Evolutionary conservation across 2,329 filamentous ascomycete species (phyloP), one percentile per base, ranked within the genome.

Genomic region (Bipolaris cookei): DNA sequence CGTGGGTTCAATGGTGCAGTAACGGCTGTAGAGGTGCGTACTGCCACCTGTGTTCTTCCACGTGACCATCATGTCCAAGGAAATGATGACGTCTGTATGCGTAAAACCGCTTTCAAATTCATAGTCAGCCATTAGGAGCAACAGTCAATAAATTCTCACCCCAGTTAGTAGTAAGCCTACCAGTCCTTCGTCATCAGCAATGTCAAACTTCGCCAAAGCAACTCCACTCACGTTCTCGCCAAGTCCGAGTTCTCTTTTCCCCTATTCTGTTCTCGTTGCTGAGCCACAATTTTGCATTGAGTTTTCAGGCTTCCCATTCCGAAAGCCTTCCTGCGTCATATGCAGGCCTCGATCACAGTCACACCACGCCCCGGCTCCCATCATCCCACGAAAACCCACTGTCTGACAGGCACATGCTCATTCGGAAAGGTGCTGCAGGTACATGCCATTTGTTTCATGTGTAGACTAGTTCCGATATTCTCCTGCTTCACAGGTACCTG

Each of bases 321-420:
- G n/a, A 32, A 42, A 18, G 42, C 30, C 46, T 45, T 47, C 30
- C 49, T 58, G 50, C 54, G 20, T 37, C 42, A 50, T 32, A 45
- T 48, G 51, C 52, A 48, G 8, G 37, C 35, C 7, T 48, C 6
- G 3, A 23, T 21, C 30, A 4, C 34, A 35, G 42, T 38, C n/a
- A 51, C 44, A 56, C 38, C 28, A 21, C 43, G 52, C 51, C 48
- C 58, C 43, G 46, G 51, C 44, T 56, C 58, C 50, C 58, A 28
- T 38, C 28, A 50, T 61, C 30, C 49, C 37, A 51, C 21, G n/a
- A 18, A 47, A 52, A 11, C 34, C 28, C 35, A 16, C 21, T 30
- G 43, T 7, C 48, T n/a, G 18, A 14, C 45, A 43, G 34, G 25
- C 50, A 45, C 10, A 30, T 18, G 18, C 6, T 34, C 39, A 18